phyloP scores from a whole-genome alignment of 257 asterid species.

The Nyctanthes arbortristis region DNA sequence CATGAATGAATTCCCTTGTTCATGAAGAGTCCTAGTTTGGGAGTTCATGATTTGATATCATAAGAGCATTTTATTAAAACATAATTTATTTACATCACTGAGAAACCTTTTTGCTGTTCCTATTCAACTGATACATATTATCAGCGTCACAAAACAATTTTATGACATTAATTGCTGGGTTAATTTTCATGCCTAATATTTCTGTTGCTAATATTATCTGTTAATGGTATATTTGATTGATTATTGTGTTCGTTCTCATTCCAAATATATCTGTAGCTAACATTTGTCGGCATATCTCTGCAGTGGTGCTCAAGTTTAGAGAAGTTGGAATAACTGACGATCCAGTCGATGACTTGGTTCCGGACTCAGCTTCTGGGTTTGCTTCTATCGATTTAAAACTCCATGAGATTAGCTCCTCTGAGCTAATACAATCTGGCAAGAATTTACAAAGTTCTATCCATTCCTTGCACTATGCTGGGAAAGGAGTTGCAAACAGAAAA shows the following conservation, averaged over 20 bases:
- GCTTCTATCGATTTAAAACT: slow-evolving; percentile 16
- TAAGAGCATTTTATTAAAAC: not conserved
- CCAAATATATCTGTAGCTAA: slow-evolving; percentile 11
- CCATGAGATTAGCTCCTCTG: slow-evolving; percentile 27
- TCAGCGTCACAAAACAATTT: not conserved
- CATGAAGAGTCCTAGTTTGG: not conserved
- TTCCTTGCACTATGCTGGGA: slow-evolving; percentile 38
- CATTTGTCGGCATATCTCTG: slow-evolving; percentile 19
- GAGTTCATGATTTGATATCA: not conserved
- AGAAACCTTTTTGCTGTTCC: not conserved
- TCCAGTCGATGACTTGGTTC: slow-evolving; percentile 34
- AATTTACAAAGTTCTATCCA: slow-evolving; percentile 19
- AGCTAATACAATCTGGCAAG: slow-evolving; percentile 25
- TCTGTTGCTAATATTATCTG: no score
- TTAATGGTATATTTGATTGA: no score
- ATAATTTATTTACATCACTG: no score
- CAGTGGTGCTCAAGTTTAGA: slow-evolving; percentile 48
- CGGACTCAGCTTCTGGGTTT: slow-evolving; percentile 22
- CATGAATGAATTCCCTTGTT: not conserved
- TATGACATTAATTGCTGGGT: no score
- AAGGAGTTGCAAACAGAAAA: slow-evolving; percentile 29
- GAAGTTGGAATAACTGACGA: slow-evolving; percentile 35
- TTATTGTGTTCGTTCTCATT: not conserved
- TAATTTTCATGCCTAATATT: no score
- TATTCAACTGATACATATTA: not conserved